These are phyloP conservation scores for Clavispora carvajalis DNA, from an alignment of 805 yeast genomes.

Conservation along the genomic window DNA sequence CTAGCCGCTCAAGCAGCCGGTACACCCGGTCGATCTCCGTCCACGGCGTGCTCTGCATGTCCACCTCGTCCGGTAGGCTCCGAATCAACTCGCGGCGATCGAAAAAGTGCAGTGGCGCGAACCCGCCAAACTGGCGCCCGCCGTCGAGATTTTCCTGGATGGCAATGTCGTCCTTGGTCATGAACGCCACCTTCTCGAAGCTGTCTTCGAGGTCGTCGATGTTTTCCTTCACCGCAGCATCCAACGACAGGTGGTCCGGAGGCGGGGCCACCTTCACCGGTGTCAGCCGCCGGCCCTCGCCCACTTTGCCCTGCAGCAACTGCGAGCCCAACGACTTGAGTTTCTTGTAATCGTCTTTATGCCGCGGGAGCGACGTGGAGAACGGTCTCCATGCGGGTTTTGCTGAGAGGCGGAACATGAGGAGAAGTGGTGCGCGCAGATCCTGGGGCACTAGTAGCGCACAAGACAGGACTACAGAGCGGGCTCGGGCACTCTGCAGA, in stretches of 20 bases:
- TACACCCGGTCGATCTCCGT: conserved; percentile 28
- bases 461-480: too few relatives aligned
- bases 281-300: not conserved
- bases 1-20: conserved; percentile 26
- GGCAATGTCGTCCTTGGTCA: conserved; percentile 33
- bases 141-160: conserved; percentile 33
- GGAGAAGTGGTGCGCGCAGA: not conserved
- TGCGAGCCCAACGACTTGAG: conserved; percentile 28
- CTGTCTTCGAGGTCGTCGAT: conserved; percentile 15
- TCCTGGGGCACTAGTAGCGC: too few relatives aligned
- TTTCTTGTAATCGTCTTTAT: conserved; percentile 12
- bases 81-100: conserved; percentile 27
- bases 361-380: not conserved
- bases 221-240: not conserved
- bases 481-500: too few relatives aligned
- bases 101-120: conserved; percentile 30
- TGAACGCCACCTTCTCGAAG: conserved; percentile 28
- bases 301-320: conserved; percentile 29
- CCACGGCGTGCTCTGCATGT: conserved; percentile 26
- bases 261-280: not conserved
- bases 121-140: conserved; percentile 30
- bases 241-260: not conserved
- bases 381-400: not conserved
- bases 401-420: conserved; percentile 4
- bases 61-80: conserved; percentile 33